Conservation (phyloP, 2,329 filamentous ascomycete species). For the Microcera coccophila region DNA sequence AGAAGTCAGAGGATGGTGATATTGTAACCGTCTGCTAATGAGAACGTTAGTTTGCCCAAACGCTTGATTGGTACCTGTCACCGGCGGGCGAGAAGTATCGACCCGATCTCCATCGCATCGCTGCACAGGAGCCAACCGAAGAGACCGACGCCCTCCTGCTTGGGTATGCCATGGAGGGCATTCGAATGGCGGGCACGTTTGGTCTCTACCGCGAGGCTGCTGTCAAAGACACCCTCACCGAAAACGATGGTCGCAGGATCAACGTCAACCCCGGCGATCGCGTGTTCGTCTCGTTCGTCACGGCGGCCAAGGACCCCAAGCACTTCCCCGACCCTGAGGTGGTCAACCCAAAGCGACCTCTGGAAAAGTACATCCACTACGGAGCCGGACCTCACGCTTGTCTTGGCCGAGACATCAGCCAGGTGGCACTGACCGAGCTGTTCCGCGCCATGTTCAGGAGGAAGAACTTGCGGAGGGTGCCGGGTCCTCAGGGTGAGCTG, state of each 20-base stretch:
- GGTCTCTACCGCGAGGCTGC: slow-evolving; percentile 57
- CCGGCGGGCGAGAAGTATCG: slow-evolving; percentile 53
- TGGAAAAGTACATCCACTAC: slow-evolving; percentile 62
- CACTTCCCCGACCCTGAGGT: slow-evolving; percentile 59
- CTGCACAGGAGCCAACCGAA: slow-evolving; percentile 50
- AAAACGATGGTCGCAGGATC: slow-evolving; percentile 51
- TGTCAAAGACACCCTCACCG: slow-evolving; percentile 40
- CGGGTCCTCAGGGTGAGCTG: slow-evolving; percentile 61
- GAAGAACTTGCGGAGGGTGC: slow-evolving; percentile 56
- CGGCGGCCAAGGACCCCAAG: slow-evolving; percentile 51
- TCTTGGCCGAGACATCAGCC: slow-evolving; percentile 57
- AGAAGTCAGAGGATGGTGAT: slow-evolving; percentile 26
- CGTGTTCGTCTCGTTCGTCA: slow-evolving; percentile 60
- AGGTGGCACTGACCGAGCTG: slow-evolving; percentile 63
- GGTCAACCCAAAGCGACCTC: slow-evolving; percentile 60
- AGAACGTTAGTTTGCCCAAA: slow-evolving; percentile 59
- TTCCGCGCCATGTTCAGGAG: slow-evolving; percentile 62
- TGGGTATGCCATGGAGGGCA: slow-evolving; percentile 68
- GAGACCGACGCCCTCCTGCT: slow-evolving; percentile 61
- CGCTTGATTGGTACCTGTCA: slow-evolving; percentile 68
- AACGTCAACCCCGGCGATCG: slow-evolving; percentile 53
- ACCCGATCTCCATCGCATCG: slow-evolving; percentile 57
- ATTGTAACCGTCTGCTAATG: slow-evolving; percentile 15
- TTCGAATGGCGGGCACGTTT: slow-evolving; percentile 63
- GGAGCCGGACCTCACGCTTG: slow-evolving; percentile 60